Percentiles rank a stretch among this genome's conserved stretches.
Evolutionary conservation across 768 basidiomycete species (phyloP).

Genomic region (Leccinum longicurvipes): DNA sequence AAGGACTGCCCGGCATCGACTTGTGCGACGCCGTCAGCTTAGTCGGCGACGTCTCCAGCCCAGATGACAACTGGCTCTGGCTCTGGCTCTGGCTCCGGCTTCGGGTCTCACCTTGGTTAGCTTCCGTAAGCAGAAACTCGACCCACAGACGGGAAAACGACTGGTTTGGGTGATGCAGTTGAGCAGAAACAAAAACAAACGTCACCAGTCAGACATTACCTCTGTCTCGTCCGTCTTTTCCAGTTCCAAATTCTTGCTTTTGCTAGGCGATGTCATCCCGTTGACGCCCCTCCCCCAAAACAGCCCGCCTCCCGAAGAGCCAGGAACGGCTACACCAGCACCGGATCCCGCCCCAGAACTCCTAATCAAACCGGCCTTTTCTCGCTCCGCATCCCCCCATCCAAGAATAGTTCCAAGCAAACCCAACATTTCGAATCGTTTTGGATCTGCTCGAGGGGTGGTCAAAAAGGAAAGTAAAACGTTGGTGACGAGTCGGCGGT

Average conservation of each 20-base stretch:
- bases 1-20: slow-evolving; percentile 40
- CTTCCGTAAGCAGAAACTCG: slow-evolving; percentile 95
- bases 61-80: slow-evolving; percentile 16
- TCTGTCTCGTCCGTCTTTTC: slow-evolving; percentile 85
- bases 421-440: slow-evolving; percentile 95
- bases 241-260: slow-evolving; percentile 47
- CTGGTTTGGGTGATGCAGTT: slow-evolving; percentile 39
- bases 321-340: slow-evolving; percentile 16
- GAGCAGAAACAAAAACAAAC: not conserved
- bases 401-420: slow-evolving; percentile 86
- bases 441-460: slow-evolving; percentile 87
- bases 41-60: slow-evolving; percentile 14
- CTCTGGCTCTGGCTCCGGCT: too few species aligned
- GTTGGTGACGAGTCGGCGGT: slow-evolving; percentile 91
- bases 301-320: slow-evolving; percentile 17
- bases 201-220: slow-evolving; percentile 36
- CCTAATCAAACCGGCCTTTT: slow-evolving; percentile 66
- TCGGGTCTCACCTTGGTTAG: slow-evolving; percentile 39
- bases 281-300: slow-evolving; percentile 23
- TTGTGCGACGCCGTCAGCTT: slow-evolving; percentile 27
- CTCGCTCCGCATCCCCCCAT: slow-evolving; percentile 89
- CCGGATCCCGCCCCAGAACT: slow-evolving; percentile 52
- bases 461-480: slow-evolving; percentile 86
- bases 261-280: slow-evolving; percentile 28
- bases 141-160: slow-evolving; percentile 98